Base-by-base conservation (phyloP, 306 rosid species). In the Astragalus membranaceus region DNA sequence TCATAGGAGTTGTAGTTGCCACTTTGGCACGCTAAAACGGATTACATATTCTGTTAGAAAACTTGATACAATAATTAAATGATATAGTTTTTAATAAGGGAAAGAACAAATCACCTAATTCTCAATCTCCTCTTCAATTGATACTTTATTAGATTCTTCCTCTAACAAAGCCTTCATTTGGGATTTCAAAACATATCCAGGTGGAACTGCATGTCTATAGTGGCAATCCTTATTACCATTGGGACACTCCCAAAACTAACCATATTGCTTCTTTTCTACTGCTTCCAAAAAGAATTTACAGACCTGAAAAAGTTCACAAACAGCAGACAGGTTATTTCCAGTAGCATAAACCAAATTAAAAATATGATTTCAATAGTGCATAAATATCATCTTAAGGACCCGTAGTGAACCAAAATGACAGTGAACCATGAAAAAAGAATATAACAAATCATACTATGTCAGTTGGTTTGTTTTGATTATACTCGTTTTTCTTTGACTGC, bases 141-240 rank as follows among this genome's bases (percentile, higher is more conserved):
- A 60, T 59, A 92, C 41, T 81, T 85, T 89, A 92, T 81, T 64
- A 92, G 83, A 43, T 91, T 90, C 85, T n/a, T n/a, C n/a, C n/a
- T n/a, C n/a, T n/a, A n/a, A n/a, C n/a, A n/a, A n/a, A n/a, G n/a
- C n/a, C n/a, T 89, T 89, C 98, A 92, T 92, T 82, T 89, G 98
- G 62, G 98, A 92, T 76, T 92, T 92, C 47, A 92, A 86, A 70
- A 89, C 5, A 79, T 89, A 92, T 67, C 98, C 98, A 1, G 96
- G 86, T n/a, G 96, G 96, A 69, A 92, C 95, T 58, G 98, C 98
- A 86, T 92, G 98, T 72, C 96, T 87, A 74, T 92, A 92, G 65
- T 92, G 98, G 86, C 98, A 92, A 33, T 83, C 89, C 79, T 86
- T 86, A 67, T 82, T 90, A 76, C 96, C 96, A 78, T 89, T 92